Conservation (phyloP, 73 alveolate genomes). For the Paramecium tetraurelia region DNA sequence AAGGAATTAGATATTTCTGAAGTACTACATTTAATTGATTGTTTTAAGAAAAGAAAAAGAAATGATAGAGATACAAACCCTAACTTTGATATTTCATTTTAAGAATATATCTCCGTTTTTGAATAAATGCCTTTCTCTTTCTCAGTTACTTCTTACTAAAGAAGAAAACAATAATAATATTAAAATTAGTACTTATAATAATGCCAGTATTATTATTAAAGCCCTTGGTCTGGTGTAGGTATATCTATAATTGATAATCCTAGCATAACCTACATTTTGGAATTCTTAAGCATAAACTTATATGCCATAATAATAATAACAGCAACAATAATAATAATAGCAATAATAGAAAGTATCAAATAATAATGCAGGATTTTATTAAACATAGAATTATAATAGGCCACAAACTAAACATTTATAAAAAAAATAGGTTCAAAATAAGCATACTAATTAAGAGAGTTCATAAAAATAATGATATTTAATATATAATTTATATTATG, state of each 20-base stretch:
- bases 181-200: background rate
- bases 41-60: conserved; percentile 21
- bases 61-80: conserved; percentile 25
- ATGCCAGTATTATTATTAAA: background rate
- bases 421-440: background rate
- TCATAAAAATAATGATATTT: background rate
- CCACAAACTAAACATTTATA: background rate
- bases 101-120: conserved; percentile 15
- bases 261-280: background rate
- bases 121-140: conserved; percentile 35
- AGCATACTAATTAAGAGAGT: background rate
- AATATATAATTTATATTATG: background rate
- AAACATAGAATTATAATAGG: background rate
- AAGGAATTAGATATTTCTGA: conserved; percentile 23
- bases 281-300: background rate
- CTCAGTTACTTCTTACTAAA: background rate
- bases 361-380: background rate
- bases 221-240: background rate
- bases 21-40: background rate
- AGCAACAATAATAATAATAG: background rate
- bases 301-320: background rate
- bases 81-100: background rate
- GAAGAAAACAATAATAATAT: background rate
- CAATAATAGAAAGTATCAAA: background rate
- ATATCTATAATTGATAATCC: background rate